phyloP scores from a whole-genome alignment of 2,329 filamentous ascomycete species.

The Chlorencoelia australis region DNA sequence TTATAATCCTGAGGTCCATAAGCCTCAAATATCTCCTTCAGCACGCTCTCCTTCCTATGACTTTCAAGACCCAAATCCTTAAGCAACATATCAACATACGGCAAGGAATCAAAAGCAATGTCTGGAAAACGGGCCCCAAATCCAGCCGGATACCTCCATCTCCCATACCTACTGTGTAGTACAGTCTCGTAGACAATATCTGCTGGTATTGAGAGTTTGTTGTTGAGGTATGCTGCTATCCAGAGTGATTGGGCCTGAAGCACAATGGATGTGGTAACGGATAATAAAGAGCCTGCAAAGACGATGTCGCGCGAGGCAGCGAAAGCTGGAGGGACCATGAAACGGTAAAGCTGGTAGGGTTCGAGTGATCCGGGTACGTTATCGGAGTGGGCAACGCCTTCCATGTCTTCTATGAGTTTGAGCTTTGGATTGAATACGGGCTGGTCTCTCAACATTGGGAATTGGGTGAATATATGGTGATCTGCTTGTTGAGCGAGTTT shows the following conservation, averaged over 20 bases:
- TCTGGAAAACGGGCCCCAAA: conserved; percentile 54
- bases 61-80: conserved; percentile 52
- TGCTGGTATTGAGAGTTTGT: conserved; percentile 30
- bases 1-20: conserved; percentile 38
- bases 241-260: conserved; percentile 46
- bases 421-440: conserved; percentile 39
- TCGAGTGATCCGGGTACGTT: conserved; percentile 1
- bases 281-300: conserved; percentile 36
- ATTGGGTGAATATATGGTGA: conserved; percentile 40
- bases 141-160: conserved; percentile 57
- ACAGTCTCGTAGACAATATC: conserved; percentile 45
- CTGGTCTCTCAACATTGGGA: conserved; percentile 42
- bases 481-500: conserved; percentile 37
- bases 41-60: conserved; percentile 41
- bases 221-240: conserved; percentile 55
- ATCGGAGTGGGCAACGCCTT: not conserved
- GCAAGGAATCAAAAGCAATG: conserved; percentile 66
- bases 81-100: conserved; percentile 61
- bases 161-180: conserved; percentile 57
- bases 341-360: conserved; percentile 36
- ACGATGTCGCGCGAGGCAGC: conserved; percentile 33
- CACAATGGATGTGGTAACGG: conserved; percentile 33
- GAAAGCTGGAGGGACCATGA: conserved; percentile 36
- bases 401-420: conserved; percentile 31
- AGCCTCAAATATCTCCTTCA: conserved; percentile 32